Base-by-base conservation (phyloP, 305 asterid species). In the Nicotiana rustica region DNA sequence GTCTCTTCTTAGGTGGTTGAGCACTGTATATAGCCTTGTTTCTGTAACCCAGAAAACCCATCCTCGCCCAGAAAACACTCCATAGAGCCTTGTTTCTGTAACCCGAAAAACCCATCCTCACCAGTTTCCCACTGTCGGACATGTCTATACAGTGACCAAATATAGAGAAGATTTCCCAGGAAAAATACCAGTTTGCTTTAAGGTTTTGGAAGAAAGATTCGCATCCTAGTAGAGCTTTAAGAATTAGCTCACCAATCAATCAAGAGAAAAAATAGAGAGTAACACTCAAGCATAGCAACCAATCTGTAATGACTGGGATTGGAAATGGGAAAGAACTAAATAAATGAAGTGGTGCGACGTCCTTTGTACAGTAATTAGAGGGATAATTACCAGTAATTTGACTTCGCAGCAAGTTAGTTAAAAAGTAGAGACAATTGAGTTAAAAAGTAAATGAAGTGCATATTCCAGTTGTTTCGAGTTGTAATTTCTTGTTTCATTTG, bases 41-140 rank as follows among this genome's bases (percentile, higher is more conserved):
- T 73, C 79, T 41, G 21, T 68, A 38, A 33, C 21, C 14, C 21
- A 33, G n/a, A 67, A 67, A 17, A 13, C 19, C 44, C 71, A 66
- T 31, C 78, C 60, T 70, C 36, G 3, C 60, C 59, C 33, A 68
- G 9, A 68, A n/a, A n/a, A 70, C 59, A 68, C 17, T 68, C 33
- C 13, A 69, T 69, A 29, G 41, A 65, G 18, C 10, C 59, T 41
- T 41, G 36, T 18, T 70, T 70, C 78, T 35, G 17, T 61, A 17
- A 55, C 60, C 5, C 36, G 44, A 13, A 47, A 18, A 12, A 19
- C 12, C 64, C 64, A 25, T 49, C 64, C 19, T 75, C 44, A 3
- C 64, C 64, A 52, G 64, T 75, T 25, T 35, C 64, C 44, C 21
- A 52, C 9, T 25, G 64, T 75, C 25, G 77, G 59, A n/a, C 35